phyloP scores from a whole-genome alignment of 2,329 filamentous ascomycete species.

The Pestalotiopsis sp. region DNA sequence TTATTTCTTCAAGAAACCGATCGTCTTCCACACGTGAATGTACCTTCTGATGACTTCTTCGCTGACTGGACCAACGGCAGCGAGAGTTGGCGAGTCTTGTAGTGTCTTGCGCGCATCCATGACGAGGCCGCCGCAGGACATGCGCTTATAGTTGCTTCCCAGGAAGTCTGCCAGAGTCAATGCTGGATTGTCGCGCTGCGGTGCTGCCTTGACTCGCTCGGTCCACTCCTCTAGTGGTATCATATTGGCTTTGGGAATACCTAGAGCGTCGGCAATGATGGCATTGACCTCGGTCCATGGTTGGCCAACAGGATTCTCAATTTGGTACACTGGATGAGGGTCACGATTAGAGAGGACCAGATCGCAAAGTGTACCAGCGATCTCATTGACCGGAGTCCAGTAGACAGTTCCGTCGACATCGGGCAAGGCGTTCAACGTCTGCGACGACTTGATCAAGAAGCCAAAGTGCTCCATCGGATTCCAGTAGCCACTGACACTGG shows the following conservation, averaged over 20 bases:
- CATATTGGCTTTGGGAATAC: conserved; percentile 19
- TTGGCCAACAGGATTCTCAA: conserved; percentile 21
- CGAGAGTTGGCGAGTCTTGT: conserved; percentile 25
- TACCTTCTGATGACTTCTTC: conserved; percentile 20
- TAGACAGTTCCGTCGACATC: conserved; percentile 39
- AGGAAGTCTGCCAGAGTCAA: conserved; percentile 33
- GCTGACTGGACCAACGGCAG: conserved; percentile 20
- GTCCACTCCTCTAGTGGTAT: conserved; percentile 31
- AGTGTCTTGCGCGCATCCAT: conserved; percentile 33
- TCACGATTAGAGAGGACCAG: background rate
- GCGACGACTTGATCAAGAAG: conserved; percentile 51
- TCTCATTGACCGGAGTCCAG: conserved; percentile 48
- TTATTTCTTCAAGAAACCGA: conserved; percentile 19
- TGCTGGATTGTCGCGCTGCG: conserved; percentile 33
- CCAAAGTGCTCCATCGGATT: conserved; percentile 53
- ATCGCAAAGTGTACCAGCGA: conserved; percentile 21
- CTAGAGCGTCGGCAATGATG: conserved; percentile 22
- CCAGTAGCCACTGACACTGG: conserved; percentile 51
- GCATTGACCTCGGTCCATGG: conserved; percentile 26
- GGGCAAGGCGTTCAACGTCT: conserved; percentile 44
- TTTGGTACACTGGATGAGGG: conserved; percentile 20
- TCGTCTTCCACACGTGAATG: conserved; percentile 25
- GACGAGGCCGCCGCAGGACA: conserved; percentile 46
- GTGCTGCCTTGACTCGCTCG: conserved; percentile 28
- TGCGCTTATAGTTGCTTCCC: conserved; percentile 36